Evolutionary conservation across 495 filamentous ascomycete genomes (phyloP).

Genomic region (Paragyromitra xinjiangensis): DNA sequence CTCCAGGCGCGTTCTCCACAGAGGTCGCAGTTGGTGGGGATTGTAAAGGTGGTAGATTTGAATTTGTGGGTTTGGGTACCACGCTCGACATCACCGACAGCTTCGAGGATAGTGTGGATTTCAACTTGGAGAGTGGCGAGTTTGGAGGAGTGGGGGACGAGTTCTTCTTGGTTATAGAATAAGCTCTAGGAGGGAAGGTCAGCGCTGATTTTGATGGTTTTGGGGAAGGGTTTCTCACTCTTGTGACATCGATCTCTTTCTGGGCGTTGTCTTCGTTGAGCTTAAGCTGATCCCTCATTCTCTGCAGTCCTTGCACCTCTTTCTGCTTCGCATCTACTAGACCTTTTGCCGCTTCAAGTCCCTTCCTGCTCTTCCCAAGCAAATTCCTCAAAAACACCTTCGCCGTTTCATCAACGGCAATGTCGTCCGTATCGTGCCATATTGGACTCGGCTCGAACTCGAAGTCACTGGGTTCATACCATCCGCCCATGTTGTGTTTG

Average conservation of each 20-base stretch:
- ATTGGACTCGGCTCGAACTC: conserved; percentile 93
- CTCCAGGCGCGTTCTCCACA: conserved; percentile 98
- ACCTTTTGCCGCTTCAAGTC: conserved; percentile 77
- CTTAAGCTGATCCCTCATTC: conserved; percentile 72
- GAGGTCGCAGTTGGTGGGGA: conserved; percentile 96
- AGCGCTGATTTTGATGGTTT: background rate
- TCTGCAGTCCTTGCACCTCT: conserved; percentile 79
- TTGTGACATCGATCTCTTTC: conserved; percentile 54
- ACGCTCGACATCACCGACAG: conserved; percentile 87
- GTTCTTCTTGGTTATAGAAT: conserved; percentile 79
- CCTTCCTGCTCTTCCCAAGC: conserved; percentile 84
- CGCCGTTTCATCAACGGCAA: conserved; percentile 82
- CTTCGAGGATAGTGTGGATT: conserved; percentile 82
- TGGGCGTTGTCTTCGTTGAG: conserved; percentile 49
- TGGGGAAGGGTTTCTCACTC: conserved; percentile 40
- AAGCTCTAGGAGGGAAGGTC: conserved; percentile 37
- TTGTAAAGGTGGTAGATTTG: conserved; percentile 96
- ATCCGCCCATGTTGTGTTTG: conserved; percentile 82
- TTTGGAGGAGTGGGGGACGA: conserved; percentile 87
- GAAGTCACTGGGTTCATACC: conserved; percentile 83
- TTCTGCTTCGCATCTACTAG: conserved; percentile 83
- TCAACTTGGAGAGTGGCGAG: conserved; percentile 90
- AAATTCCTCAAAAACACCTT: conserved; percentile 92
- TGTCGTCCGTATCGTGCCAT: conserved; percentile 91
- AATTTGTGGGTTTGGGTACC: conserved; percentile 95